Percentiles rank a stretch among this genome's conserved stretches.
These are phyloP conservation scores for Elongisporangium anandrum DNA, from an alignment of 352 stramenopile species.

Conservation along the genomic window DNA sequence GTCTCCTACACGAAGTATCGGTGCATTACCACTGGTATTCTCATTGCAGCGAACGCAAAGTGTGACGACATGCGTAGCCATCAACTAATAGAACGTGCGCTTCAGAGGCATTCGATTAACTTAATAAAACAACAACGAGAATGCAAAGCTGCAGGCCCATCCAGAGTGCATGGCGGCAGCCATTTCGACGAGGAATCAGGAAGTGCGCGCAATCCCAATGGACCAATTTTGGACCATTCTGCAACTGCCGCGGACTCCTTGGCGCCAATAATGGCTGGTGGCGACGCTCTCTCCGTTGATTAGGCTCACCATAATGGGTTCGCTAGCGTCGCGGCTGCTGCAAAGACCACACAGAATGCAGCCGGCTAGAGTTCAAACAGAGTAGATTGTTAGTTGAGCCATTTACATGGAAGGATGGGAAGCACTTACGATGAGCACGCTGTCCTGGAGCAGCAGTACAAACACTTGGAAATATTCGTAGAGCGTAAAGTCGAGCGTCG, in stretches of 20 bases:
- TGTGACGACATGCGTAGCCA: no score
- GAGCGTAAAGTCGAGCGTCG: constrained; percentile 46
- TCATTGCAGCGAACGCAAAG: no score
- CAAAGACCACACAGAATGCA: constrained; percentile 67
- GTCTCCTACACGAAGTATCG: no score
- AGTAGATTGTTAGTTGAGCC: background rate
- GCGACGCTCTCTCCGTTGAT: background rate
- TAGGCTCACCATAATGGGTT: constrained; percentile 54
- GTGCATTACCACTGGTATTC: no score
- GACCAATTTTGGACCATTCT: background rate
- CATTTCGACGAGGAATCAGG: no score
- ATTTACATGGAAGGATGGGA: background rate
- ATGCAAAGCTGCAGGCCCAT: background rate
- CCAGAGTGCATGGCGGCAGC: no score
- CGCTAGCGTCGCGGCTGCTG: constrained; percentile 40
- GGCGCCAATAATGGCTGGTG: background rate
- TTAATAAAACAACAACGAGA: background rate
- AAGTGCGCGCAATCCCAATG: background rate
- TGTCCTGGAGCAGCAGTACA: constrained; percentile 56
- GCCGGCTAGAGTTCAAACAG: constrained; percentile 32
- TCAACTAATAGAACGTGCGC: background rate
- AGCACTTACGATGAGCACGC: constrained; percentile 60
- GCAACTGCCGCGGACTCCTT: background rate
- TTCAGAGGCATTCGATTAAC: background rate
- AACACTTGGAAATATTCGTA: constrained; percentile 79